Evolutionary conservation across 2,329 filamentous ascomycete genomes (phyloP).

Genomic region (Fusarium sp.): DNA sequence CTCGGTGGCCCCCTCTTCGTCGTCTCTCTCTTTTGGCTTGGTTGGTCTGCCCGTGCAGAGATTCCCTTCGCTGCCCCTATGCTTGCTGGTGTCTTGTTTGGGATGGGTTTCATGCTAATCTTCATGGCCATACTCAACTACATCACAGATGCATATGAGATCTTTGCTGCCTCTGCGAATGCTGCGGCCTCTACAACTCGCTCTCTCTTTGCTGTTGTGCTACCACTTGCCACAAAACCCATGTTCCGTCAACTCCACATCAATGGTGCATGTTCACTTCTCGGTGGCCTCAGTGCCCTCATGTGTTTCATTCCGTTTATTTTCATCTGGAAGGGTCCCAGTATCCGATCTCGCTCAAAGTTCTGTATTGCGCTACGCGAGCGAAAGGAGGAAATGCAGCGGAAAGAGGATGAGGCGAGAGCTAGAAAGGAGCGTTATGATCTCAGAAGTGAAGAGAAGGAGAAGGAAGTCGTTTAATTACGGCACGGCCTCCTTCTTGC

Average conservation of each 20-base stretch:
- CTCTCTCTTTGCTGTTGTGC: constrained; percentile 87
- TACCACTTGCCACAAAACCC: constrained; percentile 63
- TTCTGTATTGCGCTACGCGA: constrained; percentile 70
- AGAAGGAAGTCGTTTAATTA: constrained; percentile 13
- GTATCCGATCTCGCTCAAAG: constrained; percentile 63
- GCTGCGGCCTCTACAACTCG: constrained; percentile 88
- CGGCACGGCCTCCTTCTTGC: not conserved
- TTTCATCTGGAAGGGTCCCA: constrained; percentile 64
- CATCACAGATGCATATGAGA: constrained; percentile 72
- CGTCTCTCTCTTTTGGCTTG: constrained; percentile 68
- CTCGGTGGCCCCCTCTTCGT: constrained; percentile 72
- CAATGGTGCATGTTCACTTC: constrained; percentile 60
- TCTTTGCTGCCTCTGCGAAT: constrained; percentile 77
- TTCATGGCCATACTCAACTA: constrained; percentile 73
- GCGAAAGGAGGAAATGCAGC: constrained; percentile 58
- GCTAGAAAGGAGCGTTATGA: constrained; percentile 43
- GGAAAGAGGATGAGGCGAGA: constrained; percentile 49
- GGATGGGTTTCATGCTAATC: constrained; percentile 68
- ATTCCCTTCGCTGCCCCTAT: constrained; percentile 66
- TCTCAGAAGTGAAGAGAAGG: constrained; percentile 31
- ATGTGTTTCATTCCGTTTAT: constrained; percentile 62
- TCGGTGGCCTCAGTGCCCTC: constrained; percentile 59
- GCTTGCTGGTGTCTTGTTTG: constrained; percentile 68
- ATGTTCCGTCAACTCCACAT: constrained; percentile 61
- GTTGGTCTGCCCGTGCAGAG: constrained; percentile 61